These are phyloP conservation scores for Fusarium transvaalense DNA, from an alignment of 2,329 filamentous ascomycete species.

Conservation along the genomic window DNA sequence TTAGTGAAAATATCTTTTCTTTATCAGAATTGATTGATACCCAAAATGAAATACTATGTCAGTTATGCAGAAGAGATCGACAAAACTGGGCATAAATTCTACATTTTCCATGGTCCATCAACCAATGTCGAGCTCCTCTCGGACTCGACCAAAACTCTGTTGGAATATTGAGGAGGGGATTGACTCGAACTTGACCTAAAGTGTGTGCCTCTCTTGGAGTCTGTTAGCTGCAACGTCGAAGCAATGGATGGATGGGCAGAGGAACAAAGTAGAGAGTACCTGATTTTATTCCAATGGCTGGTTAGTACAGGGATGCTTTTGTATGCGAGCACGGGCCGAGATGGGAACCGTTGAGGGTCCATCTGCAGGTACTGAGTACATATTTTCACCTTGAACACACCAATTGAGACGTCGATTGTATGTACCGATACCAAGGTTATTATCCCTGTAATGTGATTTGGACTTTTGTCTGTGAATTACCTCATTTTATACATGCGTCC, in stretches of 20 bases:
- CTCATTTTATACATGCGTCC: not conserved
- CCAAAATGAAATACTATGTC: conserved; percentile 3
- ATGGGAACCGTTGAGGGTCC: conserved; percentile 25
- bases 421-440: conserved; percentile 22
- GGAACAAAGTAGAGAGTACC: conserved; percentile 32
- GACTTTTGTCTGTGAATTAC: conserved; percentile 3
- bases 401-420: not conserved
- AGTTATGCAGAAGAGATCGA: conserved; percentile 23
- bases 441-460: conserved; percentile 18
- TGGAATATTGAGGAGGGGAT: conserved; percentile 10
- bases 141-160: conserved; percentile 1
- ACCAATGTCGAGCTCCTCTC: not conserved
- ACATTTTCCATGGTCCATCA: not conserved
- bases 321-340: conserved; percentile 19
- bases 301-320: conserved; percentile 14
- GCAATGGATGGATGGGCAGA: conserved; percentile 31
- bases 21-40: conserved; percentile 30
- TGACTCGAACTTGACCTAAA: conserved; percentile 17
- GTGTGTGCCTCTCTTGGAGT: conserved; percentile 9
- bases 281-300: conserved; percentile 28
- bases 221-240: conserved; percentile 23
- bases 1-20: conserved; percentile 1
- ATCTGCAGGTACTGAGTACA: conserved; percentile 36
- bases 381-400: not conserved
- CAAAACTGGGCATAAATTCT: conserved; percentile 40